A percentile compares a stretch with the other conserved stretches of the same genome.
Conservation (phyloP, 495 filamentous ascomycete genomes). For the Trichodelitschia bisporula region DNA sequence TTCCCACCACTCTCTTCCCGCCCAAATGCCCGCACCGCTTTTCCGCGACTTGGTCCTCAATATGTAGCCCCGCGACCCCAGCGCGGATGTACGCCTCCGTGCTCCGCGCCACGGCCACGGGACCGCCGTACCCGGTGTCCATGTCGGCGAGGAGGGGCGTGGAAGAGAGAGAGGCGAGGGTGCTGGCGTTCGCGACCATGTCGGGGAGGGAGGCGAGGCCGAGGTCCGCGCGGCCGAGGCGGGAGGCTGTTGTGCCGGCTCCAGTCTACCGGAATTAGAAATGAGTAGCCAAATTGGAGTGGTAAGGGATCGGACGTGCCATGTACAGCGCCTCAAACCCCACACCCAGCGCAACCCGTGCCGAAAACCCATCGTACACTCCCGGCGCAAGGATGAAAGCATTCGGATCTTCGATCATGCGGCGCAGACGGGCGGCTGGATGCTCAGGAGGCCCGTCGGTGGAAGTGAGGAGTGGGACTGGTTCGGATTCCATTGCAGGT, state of each 20-base stretch:
- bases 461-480: too few relatives aligned
- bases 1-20: constrained; percentile 11
- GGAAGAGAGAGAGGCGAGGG: constrained; percentile 30
- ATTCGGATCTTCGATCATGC: neutral
- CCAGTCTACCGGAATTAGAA: constrained; percentile 26
- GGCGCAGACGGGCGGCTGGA: too few relatives aligned
- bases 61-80: constrained; percentile 12
- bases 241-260: constrained; percentile 32
- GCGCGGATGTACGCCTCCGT: constrained; percentile 8
- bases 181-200: constrained; percentile 33
- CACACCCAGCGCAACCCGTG: constrained; percentile 29
- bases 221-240: constrained; percentile 32
- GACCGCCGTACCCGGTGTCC: constrained; percentile 13
- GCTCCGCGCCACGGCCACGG: constrained; percentile 8
- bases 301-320: constrained; percentile 18
- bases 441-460: too few relatives aligned
- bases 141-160: constrained; percentile 32
- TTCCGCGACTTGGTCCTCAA: constrained; percentile 13
- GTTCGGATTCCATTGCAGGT: too few relatives aligned
- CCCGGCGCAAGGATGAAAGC: constrained; percentile 23
- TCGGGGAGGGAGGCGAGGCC: constrained; percentile 30
- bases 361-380: constrained; percentile 36
- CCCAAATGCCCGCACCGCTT: constrained; percentile 15
- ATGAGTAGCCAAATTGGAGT: neutral
- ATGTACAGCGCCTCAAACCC: constrained; percentile 36